Evolutionary conservation across 2,329 filamentous ascomycete genomes (phyloP), one percentile per base, ranked within the genome.

Genomic region (Calonectria multiphialidica): DNA sequence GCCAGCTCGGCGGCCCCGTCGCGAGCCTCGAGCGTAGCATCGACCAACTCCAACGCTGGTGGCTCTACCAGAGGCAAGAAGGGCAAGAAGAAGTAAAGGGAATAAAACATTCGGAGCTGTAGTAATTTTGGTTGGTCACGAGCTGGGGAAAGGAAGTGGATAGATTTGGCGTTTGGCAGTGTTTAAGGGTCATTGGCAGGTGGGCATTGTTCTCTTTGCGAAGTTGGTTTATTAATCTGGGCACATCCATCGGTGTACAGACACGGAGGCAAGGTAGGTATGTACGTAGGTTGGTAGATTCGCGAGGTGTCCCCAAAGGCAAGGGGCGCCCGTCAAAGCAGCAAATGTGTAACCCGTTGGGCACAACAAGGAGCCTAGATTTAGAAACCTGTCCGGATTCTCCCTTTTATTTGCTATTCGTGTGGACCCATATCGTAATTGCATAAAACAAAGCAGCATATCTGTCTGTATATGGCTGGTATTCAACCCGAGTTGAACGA

Each of bases 11-110:
- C 93, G 5, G 89, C 92, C 6, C 94, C 93, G 0, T 98, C 96
- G 25, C 90, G 97, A 74, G 96, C 96, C 18, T 96, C 93, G 6
- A 98, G 97, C 82, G 95, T 98, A 30, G 92, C 91, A 37, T 98
- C 96, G 1, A 94, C 90, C 53, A 89, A 88, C 44, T 93, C 93
- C 6, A 77, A 79, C 68, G 72, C 85, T 79, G 82, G 81, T 79
- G 85, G 86, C 63, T 90, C 89, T 81, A 88, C 90, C 80, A 91
- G 91, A 75, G 75, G 79, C 33, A 85, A 84, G 79, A 84, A 84
- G 77, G 81, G 77, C 49, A 81, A 79, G 72, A 82, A 81, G 80
- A 83, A 81, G 74, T 82, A 66, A 62, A 47, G n/a, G 12, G 42
- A 21, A 12, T 40, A 50, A 72, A 74, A 68, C 21, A 49, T 33